phyloP scores from a whole-genome alignment of 768 basidiomycete species.

The Leccinum variicolor region DNA sequence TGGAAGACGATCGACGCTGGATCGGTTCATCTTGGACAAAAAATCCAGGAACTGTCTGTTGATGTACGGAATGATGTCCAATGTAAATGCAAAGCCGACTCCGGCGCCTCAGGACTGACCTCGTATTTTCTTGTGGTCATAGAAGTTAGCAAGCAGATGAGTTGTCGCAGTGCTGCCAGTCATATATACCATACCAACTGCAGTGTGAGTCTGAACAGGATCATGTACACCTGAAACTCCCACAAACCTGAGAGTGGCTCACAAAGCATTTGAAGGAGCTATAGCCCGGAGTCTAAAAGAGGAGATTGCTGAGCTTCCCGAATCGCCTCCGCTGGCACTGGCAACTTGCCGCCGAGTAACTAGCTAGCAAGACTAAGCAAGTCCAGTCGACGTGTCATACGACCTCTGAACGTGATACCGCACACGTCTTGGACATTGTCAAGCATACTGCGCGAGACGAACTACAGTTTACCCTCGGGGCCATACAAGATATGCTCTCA shows the following conservation, averaged over 20 bases:
- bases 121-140: background rate
- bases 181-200: background rate
- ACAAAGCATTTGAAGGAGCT: background rate
- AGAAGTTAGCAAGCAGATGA: background rate
- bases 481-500: no score
- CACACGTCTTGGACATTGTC: background rate
- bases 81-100: background rate
- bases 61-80: background rate
- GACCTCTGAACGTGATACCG: background rate
- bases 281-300: no score
- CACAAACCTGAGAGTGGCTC: background rate
- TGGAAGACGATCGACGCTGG: background rate
- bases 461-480: background rate
- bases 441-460: background rate
- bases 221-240: background rate
- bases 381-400: background rate
- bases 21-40: conserved; percentile 10
- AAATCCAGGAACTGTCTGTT: background rate
- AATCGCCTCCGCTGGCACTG: no score
- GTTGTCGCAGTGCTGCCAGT: background rate
- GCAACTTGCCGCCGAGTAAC: no score
- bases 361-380: no score
- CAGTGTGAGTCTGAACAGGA: background rate
- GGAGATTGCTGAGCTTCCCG: no score
- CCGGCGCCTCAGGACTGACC: background rate